Conservation (phyloP, 106 monocot species). For the Dioscorea alata region DNA sequence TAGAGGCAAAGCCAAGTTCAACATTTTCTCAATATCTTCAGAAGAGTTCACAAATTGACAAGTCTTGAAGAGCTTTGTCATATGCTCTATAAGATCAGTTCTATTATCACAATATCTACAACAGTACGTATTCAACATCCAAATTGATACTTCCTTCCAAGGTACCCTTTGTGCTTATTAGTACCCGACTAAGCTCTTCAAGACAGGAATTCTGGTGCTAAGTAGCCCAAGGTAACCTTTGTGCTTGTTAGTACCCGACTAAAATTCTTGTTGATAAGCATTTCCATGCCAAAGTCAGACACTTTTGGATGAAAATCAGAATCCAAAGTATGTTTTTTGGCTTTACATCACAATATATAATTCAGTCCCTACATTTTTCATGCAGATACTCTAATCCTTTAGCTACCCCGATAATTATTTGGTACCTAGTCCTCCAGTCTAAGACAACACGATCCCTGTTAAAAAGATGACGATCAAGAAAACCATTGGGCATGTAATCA, state of each 20-base stretch:
- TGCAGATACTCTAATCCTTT: slow-evolving; percentile 34
- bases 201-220: slow-evolving; percentile 69
- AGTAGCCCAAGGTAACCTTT: slow-evolving; percentile 52
- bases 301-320: slow-evolving; percentile 32
- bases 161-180: too few species aligned
- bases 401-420: slow-evolving; percentile 21
- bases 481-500: slow-evolving; percentile 27
- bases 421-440: slow-evolving; percentile 23
- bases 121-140: slow-evolving; percentile 75
- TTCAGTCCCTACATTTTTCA: slow-evolving; percentile 36
- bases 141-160: slow-evolving; percentile 65
- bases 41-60: slow-evolving; percentile 37
- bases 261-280: slow-evolving; percentile 48
- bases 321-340: slow-evolving; percentile 50
- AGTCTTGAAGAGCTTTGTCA: slow-evolving; percentile 22
- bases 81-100: slow-evolving; percentile 56
- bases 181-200: too few species aligned
- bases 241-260: slow-evolving; percentile 51
- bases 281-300: slow-evolving; percentile 59
- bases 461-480: slow-evolving; percentile 23
- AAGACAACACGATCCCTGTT: not conserved
- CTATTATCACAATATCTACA: slow-evolving; percentile 80
- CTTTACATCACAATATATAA: slow-evolving; percentile 36
- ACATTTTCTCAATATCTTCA: slow-evolving; percentile 42
- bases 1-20: slow-evolving; percentile 45